A percentile compares a stretch with the other conserved stretches of the same genome.
Evolutionary conservation across 139 green algal genomes (phyloP).

Genomic region (Closterium sp.): DNA sequence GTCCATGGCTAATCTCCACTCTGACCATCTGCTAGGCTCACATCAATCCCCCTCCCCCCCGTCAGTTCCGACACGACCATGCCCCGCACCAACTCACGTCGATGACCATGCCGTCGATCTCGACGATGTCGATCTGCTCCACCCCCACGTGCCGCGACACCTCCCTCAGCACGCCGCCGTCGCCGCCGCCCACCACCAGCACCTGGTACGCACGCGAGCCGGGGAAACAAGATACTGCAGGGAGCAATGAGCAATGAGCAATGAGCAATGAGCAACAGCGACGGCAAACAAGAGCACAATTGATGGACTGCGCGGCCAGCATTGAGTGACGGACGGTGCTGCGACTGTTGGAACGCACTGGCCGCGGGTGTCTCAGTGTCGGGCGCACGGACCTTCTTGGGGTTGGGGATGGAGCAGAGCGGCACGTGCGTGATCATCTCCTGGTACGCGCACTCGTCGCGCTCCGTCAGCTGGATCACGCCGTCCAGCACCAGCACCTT

Average conservation of each 20-base stretch:
- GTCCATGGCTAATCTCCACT: too few relatives aligned
- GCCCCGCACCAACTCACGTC: too few relatives aligned
- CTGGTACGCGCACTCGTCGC: slow-evolving; percentile 96
- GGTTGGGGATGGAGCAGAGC: slow-evolving; percentile 76
- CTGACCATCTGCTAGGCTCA: too few relatives aligned
- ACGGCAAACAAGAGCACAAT: too few relatives aligned
- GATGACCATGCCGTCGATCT: slow-evolving; percentile 86
- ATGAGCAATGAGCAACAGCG: too few relatives aligned
- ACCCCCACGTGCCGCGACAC: slow-evolving; percentile 72
- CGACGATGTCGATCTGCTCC: slow-evolving; percentile 90
- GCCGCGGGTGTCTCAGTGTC: too few relatives aligned
- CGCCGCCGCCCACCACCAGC: slow-evolving; percentile 93
- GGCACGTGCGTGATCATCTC: slow-evolving; percentile 98
- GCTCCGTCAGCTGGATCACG: slow-evolving; percentile 94
- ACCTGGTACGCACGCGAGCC: slow-evolving; percentile 63
- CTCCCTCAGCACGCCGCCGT: slow-evolving; percentile 95
- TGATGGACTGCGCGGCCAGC: too few relatives aligned
- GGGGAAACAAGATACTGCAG: not conserved
- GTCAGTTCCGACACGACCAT: too few relatives aligned
- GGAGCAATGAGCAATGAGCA: too few relatives aligned
- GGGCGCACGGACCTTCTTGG: slow-evolving; percentile 54
- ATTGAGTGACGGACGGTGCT: too few relatives aligned
- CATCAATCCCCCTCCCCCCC: too few relatives aligned
- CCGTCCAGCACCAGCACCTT: slow-evolving; percentile 93
- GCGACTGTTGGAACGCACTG: too few relatives aligned